A percentile compares a stretch with the other conserved stretches of the same genome.
Evolutionary conservation across 257 asterid genomes (phyloP).

Genomic region (Scutellaria baicalensis): DNA sequence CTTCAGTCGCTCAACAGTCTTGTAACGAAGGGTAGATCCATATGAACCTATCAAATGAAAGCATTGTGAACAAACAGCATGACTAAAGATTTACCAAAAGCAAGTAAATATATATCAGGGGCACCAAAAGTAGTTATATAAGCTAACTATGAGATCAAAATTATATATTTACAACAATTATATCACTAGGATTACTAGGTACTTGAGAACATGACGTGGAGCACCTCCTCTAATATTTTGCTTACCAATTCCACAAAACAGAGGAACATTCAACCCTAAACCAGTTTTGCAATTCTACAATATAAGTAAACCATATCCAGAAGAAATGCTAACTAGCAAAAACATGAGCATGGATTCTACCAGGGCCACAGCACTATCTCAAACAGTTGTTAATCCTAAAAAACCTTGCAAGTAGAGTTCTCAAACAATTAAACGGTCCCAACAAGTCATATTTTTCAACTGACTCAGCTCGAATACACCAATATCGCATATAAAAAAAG

Average conservation of each 20-base stretch:
- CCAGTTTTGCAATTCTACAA: neutral
- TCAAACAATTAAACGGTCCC: neutral
- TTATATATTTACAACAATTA: neutral
- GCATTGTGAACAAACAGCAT: neutral
- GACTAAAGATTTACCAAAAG: neutral
- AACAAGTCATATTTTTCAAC: neutral
- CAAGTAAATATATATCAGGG: neutral
- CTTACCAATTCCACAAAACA: neutral
- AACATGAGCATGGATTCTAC: neutral
- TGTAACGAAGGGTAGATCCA: constrained; percentile 91
- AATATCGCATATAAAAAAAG: neutral
- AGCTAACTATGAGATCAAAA: neutral
- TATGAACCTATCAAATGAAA: constrained; percentile 58
- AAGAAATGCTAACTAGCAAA: neutral
- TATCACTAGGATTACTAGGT: neutral
- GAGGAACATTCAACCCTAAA: too few relatives aligned
- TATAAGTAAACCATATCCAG: neutral
- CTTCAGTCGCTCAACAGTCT: constrained; percentile 82
- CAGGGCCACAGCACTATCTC: neutral
- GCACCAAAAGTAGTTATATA: neutral
- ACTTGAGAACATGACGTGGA: neutral
- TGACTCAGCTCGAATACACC: neutral
- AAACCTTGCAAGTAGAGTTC: neutral
- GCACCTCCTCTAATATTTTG: neutral
- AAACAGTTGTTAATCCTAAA: too few relatives aligned